Percentiles rank a stretch among this genome's conserved stretches.
Evolutionary conservation across 1,139 yeast species (phyloP).

Genomic region (Protomyces inouyei): DNA sequence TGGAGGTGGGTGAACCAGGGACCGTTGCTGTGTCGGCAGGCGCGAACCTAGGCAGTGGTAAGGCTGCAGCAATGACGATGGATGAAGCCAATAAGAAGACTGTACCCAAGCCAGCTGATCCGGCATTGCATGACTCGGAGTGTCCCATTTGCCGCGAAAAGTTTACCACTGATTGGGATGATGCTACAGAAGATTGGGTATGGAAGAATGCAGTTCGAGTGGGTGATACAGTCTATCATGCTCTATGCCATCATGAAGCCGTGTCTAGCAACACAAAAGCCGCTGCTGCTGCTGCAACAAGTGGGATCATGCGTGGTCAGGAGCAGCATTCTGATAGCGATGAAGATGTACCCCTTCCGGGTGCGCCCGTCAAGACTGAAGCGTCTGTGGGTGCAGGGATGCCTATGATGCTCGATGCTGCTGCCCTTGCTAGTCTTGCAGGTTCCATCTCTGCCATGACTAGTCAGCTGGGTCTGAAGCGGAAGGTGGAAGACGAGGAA

Average conservation of each 20-base stretch:
- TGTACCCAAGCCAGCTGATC: slow-evolving; percentile 61
- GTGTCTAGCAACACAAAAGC: slow-evolving; percentile 6
- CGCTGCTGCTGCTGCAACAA: not conserved
- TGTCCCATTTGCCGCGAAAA: slow-evolving; percentile 88
- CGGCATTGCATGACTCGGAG: slow-evolving; percentile 59
- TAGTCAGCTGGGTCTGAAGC: not conserved
- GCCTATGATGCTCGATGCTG: not conserved
- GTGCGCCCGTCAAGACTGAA: not conserved
- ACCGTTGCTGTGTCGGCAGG: slow-evolving; percentile 24
- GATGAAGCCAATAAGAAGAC: slow-evolving; percentile 33
- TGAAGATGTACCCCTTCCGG: slow-evolving; percentile 6
- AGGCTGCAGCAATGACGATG: slow-evolving; percentile 8
- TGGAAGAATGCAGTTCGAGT: slow-evolving; percentile 76
- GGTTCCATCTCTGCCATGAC: not conserved
- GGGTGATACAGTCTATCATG: slow-evolving; percentile 74
- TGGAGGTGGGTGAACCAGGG: slow-evolving; percentile 21
- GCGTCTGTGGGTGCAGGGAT: not conserved
- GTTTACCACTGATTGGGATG: slow-evolving; percentile 75
- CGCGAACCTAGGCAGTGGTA: slow-evolving; percentile 1
- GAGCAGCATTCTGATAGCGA: not conserved
- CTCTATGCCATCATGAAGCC: slow-evolving; percentile 76
- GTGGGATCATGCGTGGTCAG: not conserved
- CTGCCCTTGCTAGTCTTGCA: not conserved
- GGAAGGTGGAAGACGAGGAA: slow-evolving; percentile 13
- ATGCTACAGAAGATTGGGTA: slow-evolving; percentile 90